Evolutionary conservation across 1,139 yeast species (phyloP).

Genomic region (Diutina catenulata): DNA sequence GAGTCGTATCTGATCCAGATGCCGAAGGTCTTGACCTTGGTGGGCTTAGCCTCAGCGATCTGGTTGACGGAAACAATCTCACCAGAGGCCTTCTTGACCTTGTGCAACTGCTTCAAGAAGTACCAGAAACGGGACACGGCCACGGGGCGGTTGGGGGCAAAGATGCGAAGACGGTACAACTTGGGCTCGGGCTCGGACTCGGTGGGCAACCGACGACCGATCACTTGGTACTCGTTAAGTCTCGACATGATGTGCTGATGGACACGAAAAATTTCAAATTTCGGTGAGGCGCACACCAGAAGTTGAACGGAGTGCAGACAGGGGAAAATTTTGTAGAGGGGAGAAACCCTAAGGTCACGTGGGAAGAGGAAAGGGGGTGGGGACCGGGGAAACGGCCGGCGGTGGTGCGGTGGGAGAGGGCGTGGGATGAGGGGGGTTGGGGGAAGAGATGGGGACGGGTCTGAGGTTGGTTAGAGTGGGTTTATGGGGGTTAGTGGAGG

Average conservation of each 20-base stretch:
- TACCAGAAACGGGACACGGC: conserved; percentile 99
- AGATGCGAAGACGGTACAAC: conserved; percentile 99
- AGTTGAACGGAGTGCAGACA: too few species aligned
- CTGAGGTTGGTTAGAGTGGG: too few species aligned
- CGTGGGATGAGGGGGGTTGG: too few species aligned
- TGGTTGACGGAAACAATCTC: conserved; percentile 90
- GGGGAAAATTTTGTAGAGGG: too few species aligned
- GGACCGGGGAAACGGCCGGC: too few species aligned
- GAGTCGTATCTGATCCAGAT: conserved; percentile 99
- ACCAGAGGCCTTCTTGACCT: conserved; percentile 99
- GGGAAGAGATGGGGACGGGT: too few species aligned
- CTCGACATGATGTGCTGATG: conserved; percentile 46
- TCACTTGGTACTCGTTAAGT: conserved; percentile 98
- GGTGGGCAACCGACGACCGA: conserved; percentile 99
- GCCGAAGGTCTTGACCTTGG: conserved; percentile 99
- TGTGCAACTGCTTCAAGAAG: conserved; percentile 98
- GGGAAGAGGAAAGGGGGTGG: too few species aligned
- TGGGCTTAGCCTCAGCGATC: conserved; percentile 92
- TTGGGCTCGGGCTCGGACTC: conserved; percentile 99
- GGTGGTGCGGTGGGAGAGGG: too few species aligned
- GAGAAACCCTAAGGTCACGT: not conserved
- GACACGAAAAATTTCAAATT: not conserved
- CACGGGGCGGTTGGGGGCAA: conserved; percentile 97
- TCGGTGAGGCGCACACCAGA: not conserved
- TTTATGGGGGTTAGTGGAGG: too few species aligned